Evolutionary conservation across 352 stramenopile species (phyloP).

Genomic region (Globisporangium nunn): DNA sequence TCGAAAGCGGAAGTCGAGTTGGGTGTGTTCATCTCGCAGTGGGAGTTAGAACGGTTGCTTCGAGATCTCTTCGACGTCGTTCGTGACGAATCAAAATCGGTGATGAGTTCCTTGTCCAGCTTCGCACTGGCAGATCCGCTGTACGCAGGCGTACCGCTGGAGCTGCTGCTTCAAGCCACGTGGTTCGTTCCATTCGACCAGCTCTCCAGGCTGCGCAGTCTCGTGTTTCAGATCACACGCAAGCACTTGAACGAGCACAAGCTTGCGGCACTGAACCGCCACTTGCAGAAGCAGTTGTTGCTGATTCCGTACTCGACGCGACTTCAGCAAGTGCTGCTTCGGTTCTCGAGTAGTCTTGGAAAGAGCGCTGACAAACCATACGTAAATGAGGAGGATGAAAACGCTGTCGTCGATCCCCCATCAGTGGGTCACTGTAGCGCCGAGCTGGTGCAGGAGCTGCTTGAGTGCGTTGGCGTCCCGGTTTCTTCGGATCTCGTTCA

Average conservation of each 20-base stretch:
- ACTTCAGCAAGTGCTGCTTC: constrained; percentile 35
- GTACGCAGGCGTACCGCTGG: constrained; percentile 13
- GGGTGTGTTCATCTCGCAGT: constrained; percentile 48
- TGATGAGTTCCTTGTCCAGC: neutral
- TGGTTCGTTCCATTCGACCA: constrained; percentile 67
- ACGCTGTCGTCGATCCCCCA: neutral
- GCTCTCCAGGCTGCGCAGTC: constrained; percentile 26
- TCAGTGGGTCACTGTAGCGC: constrained; percentile 5
- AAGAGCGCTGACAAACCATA: neutral
- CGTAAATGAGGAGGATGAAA: neutral
- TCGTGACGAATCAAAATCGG: neutral
- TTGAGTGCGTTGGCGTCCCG: constrained; percentile 8
- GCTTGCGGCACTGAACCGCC: constrained; percentile 35
- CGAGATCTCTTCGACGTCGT: constrained; percentile 20
- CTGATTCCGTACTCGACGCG: constrained; percentile 27
- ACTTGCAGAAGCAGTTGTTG: constrained; percentile 42
- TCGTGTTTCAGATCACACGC: constrained; percentile 50
- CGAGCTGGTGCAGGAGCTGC: constrained; percentile 8
- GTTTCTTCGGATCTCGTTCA: neutral
- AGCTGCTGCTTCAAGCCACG: constrained; percentile 35
- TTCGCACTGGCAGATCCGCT: constrained; percentile 12
- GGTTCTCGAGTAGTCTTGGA: constrained; percentile 16
- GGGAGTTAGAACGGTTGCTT: constrained; percentile 43
- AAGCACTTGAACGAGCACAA: constrained; percentile 48
- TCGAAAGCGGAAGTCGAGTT: constrained; percentile 3